These are phyloP conservation scores for Phaeosphaeriaceae sp. DNA, from an alignment of 2,329 filamentous ascomycete species.

Conservation along the genomic window DNA sequence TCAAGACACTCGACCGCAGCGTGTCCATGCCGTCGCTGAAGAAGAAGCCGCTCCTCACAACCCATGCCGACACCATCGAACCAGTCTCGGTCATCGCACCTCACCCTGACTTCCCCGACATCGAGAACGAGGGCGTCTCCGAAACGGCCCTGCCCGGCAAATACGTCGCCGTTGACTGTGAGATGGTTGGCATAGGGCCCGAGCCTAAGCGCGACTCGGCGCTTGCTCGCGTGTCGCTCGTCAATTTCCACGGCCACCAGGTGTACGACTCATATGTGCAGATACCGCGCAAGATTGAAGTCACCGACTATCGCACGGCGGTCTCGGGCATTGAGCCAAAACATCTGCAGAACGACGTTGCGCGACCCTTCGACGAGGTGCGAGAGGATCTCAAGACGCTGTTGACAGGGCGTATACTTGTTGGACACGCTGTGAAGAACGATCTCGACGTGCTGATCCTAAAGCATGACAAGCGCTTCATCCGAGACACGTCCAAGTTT, in stretches of 20 bases:
- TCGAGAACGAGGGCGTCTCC: conserved; percentile 53
- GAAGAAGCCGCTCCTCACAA: conserved; percentile 56
- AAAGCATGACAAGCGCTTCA: conserved; percentile 77
- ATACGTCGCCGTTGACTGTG: conserved; percentile 93
- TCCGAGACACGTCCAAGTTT: conserved; percentile 84
- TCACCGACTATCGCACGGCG: conserved; percentile 89
- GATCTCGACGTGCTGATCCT: conserved; percentile 77
- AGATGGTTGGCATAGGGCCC: conserved; percentile 91
- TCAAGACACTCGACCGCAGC: conserved; percentile 54
- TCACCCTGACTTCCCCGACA: conserved; percentile 49
- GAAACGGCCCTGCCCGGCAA: conserved; percentile 76
- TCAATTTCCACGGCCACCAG: conserved; percentile 92
- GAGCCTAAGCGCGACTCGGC: conserved; percentile 71
- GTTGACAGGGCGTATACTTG: conserved; percentile 73
- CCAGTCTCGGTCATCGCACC: conserved; percentile 58
- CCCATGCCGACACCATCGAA: conserved; percentile 63
- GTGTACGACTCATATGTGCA: conserved; percentile 93
- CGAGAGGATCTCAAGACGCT: conserved; percentile 74
- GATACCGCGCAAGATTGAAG: conserved; percentile 68
- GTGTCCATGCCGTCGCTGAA: conserved; percentile 43
- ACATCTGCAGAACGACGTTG: conserved; percentile 66
- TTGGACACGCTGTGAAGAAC: conserved; percentile 85
- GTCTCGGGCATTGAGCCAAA: conserved; percentile 82
- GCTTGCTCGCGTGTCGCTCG: conserved; percentile 85
- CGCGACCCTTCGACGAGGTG: conserved; percentile 72